Base-by-base conservation (phyloP, 225 moss, liverwort and hornwort genomes). In the Takakia lepidozioides region DNA sequence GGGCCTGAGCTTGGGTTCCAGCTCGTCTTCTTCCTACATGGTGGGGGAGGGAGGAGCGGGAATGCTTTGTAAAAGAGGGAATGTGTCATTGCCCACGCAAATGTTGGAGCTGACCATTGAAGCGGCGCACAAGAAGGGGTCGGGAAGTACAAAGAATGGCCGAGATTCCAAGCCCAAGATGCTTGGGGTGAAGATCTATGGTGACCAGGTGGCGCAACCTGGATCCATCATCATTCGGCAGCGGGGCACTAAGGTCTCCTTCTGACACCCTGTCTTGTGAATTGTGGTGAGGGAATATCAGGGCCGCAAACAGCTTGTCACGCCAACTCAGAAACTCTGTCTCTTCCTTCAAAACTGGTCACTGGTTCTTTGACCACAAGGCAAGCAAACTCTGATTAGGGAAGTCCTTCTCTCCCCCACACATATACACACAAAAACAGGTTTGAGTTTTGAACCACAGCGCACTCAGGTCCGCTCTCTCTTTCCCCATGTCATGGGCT, bases 71-170 rank as follows among this genome's bases (percentile, higher is more conserved):
- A 22, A 17, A 17, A 15, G 38, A 11, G 2, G 37, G 38, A 2
- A 17, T 51, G 27, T 58, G 38, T 25, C 19, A 29, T 5, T 32
- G 60, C 24, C 42, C 35, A 13, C 10, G 14, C 22, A 24, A 32
- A 25, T 14, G 13, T 15, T 10, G 1, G 54, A 54, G 27, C 48
- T 88, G 13, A 78, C 80, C 30, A 78, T 90, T 23, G 86, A 95
- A 68, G 86, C 84, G 13, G 89, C 89, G 2, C 89, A 89, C 59
- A 89, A 95, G 71, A 89, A 89, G 58, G 86, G 86, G 49, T 72
- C 89, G 1, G 89, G 89, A 3, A 90, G 86, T 55, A 95, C 89
- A 2, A 95, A 95, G 75, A 95, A 95, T 77, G 95, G 95, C 20
- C 78, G 87, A 13, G 90, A 95, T 52, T 95, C 95, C 27, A 87